Evolutionary conservation across 208 protist genomes (phyloP).

Genomic region (Wallacemonas collosoma): DNA sequence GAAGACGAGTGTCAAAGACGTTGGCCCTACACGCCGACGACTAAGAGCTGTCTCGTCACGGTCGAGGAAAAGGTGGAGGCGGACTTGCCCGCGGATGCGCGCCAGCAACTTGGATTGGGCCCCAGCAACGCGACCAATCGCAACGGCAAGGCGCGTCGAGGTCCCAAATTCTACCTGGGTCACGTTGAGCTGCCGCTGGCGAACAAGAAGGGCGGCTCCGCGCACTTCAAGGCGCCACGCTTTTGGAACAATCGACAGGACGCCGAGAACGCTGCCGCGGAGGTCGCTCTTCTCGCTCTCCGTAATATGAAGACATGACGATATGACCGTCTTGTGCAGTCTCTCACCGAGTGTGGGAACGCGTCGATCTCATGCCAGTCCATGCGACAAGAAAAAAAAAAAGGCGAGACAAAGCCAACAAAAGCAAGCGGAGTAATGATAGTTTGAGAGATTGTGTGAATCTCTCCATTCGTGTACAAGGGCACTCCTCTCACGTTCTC

Average conservation of each 20-base stretch:
- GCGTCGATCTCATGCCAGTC: no score
- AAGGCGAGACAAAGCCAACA: no score
- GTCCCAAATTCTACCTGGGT: conserved; percentile 54
- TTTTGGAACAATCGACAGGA: conserved; percentile 52
- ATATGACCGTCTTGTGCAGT: no score
- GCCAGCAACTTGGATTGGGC: conserved; percentile 36
- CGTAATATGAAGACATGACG: conserved; percentile 41
- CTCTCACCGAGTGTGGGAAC: no score
- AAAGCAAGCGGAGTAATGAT: no score
- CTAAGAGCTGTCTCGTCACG: conserved; percentile 63
- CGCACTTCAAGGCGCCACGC: conserved; percentile 48
- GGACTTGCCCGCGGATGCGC: conserved; percentile 38
- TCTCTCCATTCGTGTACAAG: no score
- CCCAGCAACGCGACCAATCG: conserved; percentile 31
- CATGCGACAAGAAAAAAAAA: no score
- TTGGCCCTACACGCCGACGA: conserved; percentile 73
- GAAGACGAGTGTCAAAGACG: conserved; percentile 53
- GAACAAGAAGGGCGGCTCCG: conserved; percentile 58
- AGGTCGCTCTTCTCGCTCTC: conserved; percentile 49
- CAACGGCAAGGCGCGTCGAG: conserved; percentile 42
- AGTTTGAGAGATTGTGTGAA: no score
- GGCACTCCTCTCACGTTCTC: no score
- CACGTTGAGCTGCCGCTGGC: conserved; percentile 68
- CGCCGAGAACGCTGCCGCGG: conserved; percentile 55
- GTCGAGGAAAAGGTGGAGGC: conserved; percentile 53